Percentiles rank a stretch among this genome's conserved stretches.
These are phyloP conservation scores for Miscanthus sacchariflorus DNA, from an alignment of 202 grass and related monocot genomes.

Conservation along the genomic window DNA sequence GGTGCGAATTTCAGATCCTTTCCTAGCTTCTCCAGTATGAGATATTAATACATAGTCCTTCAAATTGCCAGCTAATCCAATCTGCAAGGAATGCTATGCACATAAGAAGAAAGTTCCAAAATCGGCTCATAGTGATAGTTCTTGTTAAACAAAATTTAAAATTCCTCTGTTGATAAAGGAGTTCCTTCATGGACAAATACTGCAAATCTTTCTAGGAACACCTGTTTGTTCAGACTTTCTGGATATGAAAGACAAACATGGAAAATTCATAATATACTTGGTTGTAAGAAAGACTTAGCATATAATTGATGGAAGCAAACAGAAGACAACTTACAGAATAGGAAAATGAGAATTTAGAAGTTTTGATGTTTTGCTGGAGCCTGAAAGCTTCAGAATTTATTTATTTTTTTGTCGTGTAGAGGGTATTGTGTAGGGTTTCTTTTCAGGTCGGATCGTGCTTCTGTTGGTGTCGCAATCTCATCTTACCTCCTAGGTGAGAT, in stretches of 20 bases:
- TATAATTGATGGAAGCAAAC: conserved; percentile 9
- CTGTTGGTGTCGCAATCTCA: neutral
- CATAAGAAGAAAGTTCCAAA: conserved; percentile 5
- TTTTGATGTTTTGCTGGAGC: neutral
- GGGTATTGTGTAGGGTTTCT: too few relatives aligned
- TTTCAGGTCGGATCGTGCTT: neutral
- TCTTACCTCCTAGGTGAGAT: neutral
- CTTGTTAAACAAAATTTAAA: conserved; percentile 1
- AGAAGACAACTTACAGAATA: neutral
- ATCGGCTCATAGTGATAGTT: neutral
- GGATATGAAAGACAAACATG: neutral
- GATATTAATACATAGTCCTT: conserved; percentile 69
- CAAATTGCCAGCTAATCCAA: conserved; percentile 88
- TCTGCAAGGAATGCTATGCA: conserved; percentile 52
- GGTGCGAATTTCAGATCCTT: conserved; percentile 86
- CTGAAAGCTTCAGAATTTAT: neutral
- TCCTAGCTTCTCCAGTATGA: conserved; percentile 71
- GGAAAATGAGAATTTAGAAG: neutral
- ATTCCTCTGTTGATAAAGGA: neutral
- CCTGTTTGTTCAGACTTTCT: neutral
- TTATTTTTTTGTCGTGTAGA: neutral
- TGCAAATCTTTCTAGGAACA: neutral
- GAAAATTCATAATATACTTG: neutral
- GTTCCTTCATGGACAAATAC: neutral
- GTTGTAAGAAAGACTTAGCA: neutral